Conservation (phyloP, 805 yeast species). For the Jamesozyma lodderae region DNA sequence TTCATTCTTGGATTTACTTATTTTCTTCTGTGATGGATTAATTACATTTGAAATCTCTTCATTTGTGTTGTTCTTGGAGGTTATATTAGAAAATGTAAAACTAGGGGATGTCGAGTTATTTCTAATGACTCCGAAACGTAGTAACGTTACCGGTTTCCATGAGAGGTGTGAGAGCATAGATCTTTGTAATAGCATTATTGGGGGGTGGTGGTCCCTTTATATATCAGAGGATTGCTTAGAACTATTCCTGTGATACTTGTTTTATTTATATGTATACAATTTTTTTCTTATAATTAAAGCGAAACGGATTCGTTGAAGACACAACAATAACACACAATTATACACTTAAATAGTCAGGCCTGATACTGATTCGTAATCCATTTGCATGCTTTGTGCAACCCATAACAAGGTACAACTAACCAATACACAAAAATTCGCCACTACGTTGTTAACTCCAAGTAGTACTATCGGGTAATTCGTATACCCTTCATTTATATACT, state of each 20-base stretch:
- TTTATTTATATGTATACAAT: too few relatives aligned
- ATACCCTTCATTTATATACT: slow-evolving; percentile 67
- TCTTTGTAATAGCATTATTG: background rate
- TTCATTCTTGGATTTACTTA: background rate
- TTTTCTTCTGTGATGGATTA: slow-evolving; percentile 1
- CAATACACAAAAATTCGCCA: slow-evolving; percentile 69
- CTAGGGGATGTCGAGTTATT: slow-evolving; percentile 1
- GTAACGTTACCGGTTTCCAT: background rate
- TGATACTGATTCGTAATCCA: too few relatives aligned
- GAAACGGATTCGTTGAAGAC: too few relatives aligned
- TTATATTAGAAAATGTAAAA: slow-evolving; percentile 2
- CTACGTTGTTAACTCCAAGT: slow-evolving; percentile 83
- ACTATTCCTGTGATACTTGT: too few relatives aligned
- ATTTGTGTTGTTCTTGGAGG: background rate
- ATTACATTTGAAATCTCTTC: slow-evolving; percentile 1
- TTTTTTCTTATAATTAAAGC: too few relatives aligned
- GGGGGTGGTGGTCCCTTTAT: background rate
- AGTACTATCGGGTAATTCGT: slow-evolving; percentile 72
- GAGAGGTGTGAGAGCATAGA: background rate
- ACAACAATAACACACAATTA: too few relatives aligned
- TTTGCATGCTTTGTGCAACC: slow-evolving; percentile 52
- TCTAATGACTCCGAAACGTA: background rate
- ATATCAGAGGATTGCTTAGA: too few relatives aligned
- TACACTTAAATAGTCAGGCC: too few relatives aligned
- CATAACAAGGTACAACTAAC: slow-evolving; percentile 79